Percentiles rank a stretch among this genome's conserved stretches.
Conservation (phyloP, 2,329 filamentous ascomycete species). For the Fusarium palustre region DNA sequence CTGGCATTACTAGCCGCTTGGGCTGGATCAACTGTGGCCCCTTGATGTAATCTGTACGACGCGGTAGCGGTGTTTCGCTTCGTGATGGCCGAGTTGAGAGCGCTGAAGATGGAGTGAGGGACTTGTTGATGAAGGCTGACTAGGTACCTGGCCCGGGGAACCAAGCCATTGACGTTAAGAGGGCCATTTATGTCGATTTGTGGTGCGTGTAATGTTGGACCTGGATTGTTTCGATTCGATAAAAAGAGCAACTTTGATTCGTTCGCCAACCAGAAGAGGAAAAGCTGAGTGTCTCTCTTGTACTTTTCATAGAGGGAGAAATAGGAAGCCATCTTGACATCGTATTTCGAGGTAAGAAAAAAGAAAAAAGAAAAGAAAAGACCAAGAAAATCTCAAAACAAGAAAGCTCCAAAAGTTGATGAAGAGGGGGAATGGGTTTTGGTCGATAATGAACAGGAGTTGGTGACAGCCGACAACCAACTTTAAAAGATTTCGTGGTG, state of each 20-base stretch:
- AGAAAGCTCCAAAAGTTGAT: background rate
- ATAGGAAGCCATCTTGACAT: fast-evolving
- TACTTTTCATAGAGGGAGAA: background rate
- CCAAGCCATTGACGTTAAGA: background rate
- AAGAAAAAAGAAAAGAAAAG: no score
- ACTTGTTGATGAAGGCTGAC: background rate
- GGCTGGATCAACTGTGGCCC: constrained; percentile 46
- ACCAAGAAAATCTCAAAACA: no score
- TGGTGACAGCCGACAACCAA: background rate
- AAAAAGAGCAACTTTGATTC: background rate
- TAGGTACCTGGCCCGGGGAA: background rate
- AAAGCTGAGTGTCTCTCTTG: background rate
- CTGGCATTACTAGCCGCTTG: constrained; percentile 52
- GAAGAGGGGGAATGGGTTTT: no score
- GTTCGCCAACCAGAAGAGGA: background rate
- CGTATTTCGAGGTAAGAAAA: fast-evolving
- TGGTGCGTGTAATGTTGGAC: no score
- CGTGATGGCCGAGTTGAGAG: constrained; percentile 56
- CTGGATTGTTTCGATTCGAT: background rate
- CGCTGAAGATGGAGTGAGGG: constrained; percentile 46
- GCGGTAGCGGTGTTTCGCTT: constrained; percentile 48
- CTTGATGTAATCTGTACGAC: constrained; percentile 50
- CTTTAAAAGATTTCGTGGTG: background rate
- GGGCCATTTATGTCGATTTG: background rate
- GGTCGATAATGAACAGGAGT: background rate